A percentile compares a stretch with the other conserved stretches of the same genome.
These are phyloP conservation scores for Samsoniella hepiali DNA, from an alignment of 2,329 filamentous ascomycete species.

Conservation along the genomic window DNA sequence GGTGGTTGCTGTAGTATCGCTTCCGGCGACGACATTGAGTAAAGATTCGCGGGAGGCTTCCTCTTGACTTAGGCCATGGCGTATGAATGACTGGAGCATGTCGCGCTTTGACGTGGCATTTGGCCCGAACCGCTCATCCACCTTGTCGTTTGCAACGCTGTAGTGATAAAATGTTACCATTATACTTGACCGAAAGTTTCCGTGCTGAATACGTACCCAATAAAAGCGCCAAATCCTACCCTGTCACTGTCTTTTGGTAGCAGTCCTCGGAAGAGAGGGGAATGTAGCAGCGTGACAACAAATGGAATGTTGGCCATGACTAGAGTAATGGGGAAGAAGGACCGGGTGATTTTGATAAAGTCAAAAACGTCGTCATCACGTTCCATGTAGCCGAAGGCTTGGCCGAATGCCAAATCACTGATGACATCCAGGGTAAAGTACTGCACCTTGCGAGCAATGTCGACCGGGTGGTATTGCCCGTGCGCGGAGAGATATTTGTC, in stretches of 20 bases:
- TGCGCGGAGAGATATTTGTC: conserved; percentile 37
- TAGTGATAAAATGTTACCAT: neutral
- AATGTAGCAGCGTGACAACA: conserved; percentile 40
- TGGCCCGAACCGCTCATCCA: conserved; percentile 26
- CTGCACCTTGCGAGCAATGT: conserved; percentile 45
- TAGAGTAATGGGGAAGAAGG: conserved; percentile 42
- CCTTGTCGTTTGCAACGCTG: neutral
- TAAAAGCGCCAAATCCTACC: neutral
- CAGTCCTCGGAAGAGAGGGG: conserved; percentile 38
- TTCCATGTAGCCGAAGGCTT: conserved; percentile 48
- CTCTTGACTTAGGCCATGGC: conserved; percentile 33
- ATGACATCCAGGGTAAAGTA: conserved; percentile 57
- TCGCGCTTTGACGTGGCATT: conserved; percentile 28
- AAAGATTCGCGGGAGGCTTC: conserved; percentile 28
- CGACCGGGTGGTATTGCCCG: conserved; percentile 39
- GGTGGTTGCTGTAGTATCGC: conserved; percentile 36
- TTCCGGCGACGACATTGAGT: conserved; percentile 32
- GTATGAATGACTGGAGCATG: conserved; percentile 43
- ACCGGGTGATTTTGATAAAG: conserved; percentile 44
- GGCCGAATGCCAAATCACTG: conserved; percentile 49
- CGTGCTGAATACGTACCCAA: neutral
- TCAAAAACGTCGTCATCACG: conserved; percentile 46
- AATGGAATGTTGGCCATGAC: conserved; percentile 41
- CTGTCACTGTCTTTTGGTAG: neutral
- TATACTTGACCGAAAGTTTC: too few relatives aligned